Conservation (phyloP, 345 rosid species). For the Moricandia arvensis region DNA sequence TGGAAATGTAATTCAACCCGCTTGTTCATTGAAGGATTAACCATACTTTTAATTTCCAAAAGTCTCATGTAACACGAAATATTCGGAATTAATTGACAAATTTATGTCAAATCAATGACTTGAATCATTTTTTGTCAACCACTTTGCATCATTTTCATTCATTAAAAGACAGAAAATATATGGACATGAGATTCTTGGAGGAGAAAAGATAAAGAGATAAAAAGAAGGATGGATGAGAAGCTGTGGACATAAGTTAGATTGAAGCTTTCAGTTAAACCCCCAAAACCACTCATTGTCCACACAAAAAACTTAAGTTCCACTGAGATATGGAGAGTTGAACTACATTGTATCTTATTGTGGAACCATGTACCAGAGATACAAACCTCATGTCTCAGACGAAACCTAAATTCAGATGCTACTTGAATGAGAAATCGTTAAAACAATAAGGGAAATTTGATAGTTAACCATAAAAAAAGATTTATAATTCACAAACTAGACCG, state of each 20-base stretch:
- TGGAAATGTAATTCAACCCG: neutral
- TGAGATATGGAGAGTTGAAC: neutral
- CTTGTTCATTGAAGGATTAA: neutral
- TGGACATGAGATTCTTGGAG: conserved; percentile 9
- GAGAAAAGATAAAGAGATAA: conserved; percentile 31
- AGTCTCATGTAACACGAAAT: conserved; percentile 10
- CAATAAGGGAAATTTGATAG: too few species aligned
- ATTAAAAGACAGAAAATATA: neutral
- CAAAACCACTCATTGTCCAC: conserved; percentile 25
- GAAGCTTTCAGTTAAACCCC: conserved; percentile 19
- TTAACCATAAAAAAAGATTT: too few species aligned
- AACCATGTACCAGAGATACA: neutral
- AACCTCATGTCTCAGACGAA: neutral
- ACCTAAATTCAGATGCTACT: neutral
- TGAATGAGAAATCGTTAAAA: neutral
- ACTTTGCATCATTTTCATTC: neutral
- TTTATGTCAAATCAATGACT: neutral
- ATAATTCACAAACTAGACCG: too few species aligned
- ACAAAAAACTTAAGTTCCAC: conserved; percentile 15
- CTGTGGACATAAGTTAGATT: conserved; percentile 18
- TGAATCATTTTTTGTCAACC: neutral
- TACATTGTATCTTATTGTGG: neutral
- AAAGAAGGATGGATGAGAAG: conserved; percentile 30
- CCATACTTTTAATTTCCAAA: neutral
- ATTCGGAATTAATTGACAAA: conserved; percentile 9